Evolutionary conservation across 106 monocot genomes (phyloP).

Genomic region (Amphibolis antarctica): DNA sequence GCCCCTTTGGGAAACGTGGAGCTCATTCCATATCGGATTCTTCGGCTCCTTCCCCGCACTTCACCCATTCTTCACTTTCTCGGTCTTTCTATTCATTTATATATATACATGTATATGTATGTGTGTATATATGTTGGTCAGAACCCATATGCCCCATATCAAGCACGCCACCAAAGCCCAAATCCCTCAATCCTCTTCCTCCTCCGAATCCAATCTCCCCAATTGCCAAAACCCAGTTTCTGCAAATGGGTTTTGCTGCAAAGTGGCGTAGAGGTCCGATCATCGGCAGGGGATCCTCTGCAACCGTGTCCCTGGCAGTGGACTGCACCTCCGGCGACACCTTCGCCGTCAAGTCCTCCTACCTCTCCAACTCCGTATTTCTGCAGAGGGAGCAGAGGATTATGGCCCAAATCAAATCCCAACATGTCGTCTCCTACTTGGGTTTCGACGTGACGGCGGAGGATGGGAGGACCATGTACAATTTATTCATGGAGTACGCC

Average conservation of each 20-base stretch:
- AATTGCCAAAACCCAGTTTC: neutral
- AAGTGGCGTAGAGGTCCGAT: slow-evolving; percentile 32
- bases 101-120: no score
- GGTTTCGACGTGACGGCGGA: slow-evolving; percentile 31
- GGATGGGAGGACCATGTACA: slow-evolving; percentile 2
- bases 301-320: slow-evolving; percentile 39
- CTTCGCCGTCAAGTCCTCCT: slow-evolving; percentile 52
- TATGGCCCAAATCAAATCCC: slow-evolving; percentile 28
- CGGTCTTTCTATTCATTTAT: no score
- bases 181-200: no score
- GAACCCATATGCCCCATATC: no score
- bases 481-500: slow-evolving; percentile 61
- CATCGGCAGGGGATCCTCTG: slow-evolving; percentile 36
- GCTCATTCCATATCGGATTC: no score
- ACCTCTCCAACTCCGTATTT: slow-evolving; percentile 8
- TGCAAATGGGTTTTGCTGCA: neutral
- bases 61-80: no score
- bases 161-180: no score
- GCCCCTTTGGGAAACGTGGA: no score
- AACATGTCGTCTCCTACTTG: slow-evolving; percentile 32
- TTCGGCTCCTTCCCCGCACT: no score
- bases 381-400: slow-evolving; percentile 38
- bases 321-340: slow-evolving; percentile 7
- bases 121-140: no score
- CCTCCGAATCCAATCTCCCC: no score